Evolutionary conservation across 75 land plant genomes (phyloP), one percentile per base, ranked within the genome.

Genomic region (Sequoia sempervirens): DNA sequence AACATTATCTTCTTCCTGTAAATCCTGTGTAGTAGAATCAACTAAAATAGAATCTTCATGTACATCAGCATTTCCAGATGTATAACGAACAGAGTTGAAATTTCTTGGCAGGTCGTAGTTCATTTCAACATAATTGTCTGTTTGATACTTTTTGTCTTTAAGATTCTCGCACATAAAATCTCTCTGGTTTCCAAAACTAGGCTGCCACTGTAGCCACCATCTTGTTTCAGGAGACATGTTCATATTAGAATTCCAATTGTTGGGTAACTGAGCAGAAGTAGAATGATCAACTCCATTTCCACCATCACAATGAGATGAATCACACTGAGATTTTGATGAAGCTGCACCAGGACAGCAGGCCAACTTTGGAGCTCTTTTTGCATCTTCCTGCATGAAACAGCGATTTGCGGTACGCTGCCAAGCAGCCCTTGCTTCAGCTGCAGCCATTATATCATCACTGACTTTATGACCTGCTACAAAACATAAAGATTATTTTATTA

Each of bases 391-490:
- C 73, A 93, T 92, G 76, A 94, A 85, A 87, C 86, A 88, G 53
- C 95, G 92, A 85, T 95, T 95, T n/a, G 92, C 92, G 26, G 93
- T 84, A 76, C 97, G 93, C 83, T 95, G 97, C 95, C 94, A 95
- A 34, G 89, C 94, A 89, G 95, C 90, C 61, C 96, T 90, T 81
- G 92, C 96, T 88, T 95, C 96, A 79, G 97, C 97, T 78, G 90
- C 95, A 41, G 97, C 97, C 97, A 95, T 95, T 75, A 87, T 45
- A 75, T 85, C 80, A 78, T 78, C 50, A 45, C 2, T 45, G 50
- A n/a, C n/a, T 6, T 37, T 78, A 10, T 45, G 52, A 78, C 28
- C 45, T 28, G 45, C 47, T 78, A 43, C 46, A 78, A 47, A 1
- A 78, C 13, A 78, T n/a, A 76, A 76, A 45, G 3, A 45, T 45